phyloP scores from a whole-genome alignment of 1,139 yeast genomes.

The Nakaseomyces bracarensis region DNA sequence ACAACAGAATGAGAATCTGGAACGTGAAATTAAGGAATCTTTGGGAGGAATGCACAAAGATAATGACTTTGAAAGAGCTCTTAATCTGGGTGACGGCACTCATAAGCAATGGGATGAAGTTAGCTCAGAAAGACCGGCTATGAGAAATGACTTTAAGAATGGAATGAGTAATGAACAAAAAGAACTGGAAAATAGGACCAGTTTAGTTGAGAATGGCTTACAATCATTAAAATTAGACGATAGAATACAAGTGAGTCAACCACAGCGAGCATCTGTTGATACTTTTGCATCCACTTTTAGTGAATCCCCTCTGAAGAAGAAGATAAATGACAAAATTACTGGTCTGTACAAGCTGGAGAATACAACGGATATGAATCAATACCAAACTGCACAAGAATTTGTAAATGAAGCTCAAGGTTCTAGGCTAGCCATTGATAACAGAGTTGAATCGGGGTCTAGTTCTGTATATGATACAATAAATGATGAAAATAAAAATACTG shows the following conservation, averaged over 20 bases:
- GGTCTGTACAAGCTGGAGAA: conserved; percentile 23
- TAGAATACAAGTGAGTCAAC: conserved; percentile 1
- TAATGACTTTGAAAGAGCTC: conserved; percentile 11
- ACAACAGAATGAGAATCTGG: conserved; percentile 20
- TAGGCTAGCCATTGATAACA: background rate
- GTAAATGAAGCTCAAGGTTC: conserved; percentile 6
- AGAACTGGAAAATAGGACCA: conserved; percentile 8
- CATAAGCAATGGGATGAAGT: conserved; percentile 9
- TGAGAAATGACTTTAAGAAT: background rate
- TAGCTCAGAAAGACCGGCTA: conserved; percentile 9
- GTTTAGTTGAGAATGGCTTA: conserved; percentile 19
- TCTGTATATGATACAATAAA: conserved; percentile 3
- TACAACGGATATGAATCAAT: conserved; percentile 20
- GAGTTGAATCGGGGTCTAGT: conserved; percentile 4
- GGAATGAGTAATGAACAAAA: background rate
- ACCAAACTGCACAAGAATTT: conserved; percentile 26
- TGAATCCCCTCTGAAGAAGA: conserved; percentile 20
- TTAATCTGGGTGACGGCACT: background rate
- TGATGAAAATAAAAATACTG: background rate
- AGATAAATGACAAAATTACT: conserved; percentile 7
- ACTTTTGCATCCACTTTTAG: conserved; percentile 23
- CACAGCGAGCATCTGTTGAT: conserved; percentile 3
- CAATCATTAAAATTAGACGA: conserved; percentile 12
- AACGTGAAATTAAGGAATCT: conserved; percentile 12
- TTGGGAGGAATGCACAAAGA: conserved; percentile 12